phyloP scores from a whole-genome alignment of 2,329 filamentous ascomycete genomes.

The Clonostachys chloroleuca region DNA sequence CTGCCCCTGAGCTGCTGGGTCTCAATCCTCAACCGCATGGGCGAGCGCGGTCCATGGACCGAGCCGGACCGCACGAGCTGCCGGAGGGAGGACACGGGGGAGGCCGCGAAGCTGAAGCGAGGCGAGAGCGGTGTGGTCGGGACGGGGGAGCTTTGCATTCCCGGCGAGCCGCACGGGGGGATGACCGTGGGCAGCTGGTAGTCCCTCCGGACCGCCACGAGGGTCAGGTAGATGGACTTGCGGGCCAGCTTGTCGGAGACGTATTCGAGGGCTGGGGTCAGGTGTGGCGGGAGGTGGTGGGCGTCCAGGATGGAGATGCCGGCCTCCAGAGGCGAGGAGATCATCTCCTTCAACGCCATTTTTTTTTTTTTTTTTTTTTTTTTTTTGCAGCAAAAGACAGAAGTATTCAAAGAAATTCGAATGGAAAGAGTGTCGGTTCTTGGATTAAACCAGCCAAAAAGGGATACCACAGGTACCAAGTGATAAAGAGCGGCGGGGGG shows the following conservation, averaged over 20 bases:
- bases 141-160: conserved; percentile 12
- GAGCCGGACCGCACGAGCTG: conserved; percentile 19
- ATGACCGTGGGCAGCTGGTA: conserved; percentile 43
- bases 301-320: conserved; percentile 54
- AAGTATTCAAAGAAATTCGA: too few species aligned
- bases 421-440: too few species aligned
- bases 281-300: conserved; percentile 49
- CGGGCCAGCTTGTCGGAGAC: conserved; percentile 49
- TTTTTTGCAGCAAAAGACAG: too few species aligned
- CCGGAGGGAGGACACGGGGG: conserved; percentile 24
- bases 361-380: conserved; percentile 15
- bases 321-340: conserved; percentile 61
- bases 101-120: conserved; percentile 20
- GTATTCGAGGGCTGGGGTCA: conserved; percentile 54
- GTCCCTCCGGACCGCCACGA: conserved; percentile 52
- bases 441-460: too few species aligned
- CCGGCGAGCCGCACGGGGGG: conserved; percentile 8
- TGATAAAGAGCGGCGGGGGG: too few species aligned
- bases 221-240: conserved; percentile 51
- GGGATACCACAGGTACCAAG: too few species aligned
- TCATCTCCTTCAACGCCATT: conserved; percentile 49
- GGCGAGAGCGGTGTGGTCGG: conserved; percentile 14
- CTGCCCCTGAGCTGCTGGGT: not conserved
- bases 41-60: conserved; percentile 7
- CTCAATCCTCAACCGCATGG: conserved; percentile 8